phyloP scores from a whole-genome alignment of 78 protist species.

The Tieghemostelium lacteum region DNA sequence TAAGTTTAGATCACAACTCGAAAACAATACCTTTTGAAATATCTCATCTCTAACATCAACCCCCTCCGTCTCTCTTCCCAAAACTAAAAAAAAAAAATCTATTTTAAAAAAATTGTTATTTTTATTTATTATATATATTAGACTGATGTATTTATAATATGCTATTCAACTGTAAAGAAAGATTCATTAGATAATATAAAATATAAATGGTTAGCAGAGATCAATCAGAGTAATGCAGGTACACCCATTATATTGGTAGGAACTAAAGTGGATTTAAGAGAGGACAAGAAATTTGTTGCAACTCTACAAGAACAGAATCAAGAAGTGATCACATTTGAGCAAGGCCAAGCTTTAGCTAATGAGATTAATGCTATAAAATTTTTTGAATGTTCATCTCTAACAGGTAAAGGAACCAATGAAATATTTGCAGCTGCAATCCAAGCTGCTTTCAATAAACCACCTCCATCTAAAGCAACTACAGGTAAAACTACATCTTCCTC shows the following conservation, averaged over 20 bases:
- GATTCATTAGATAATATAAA: conserved; percentile 91
- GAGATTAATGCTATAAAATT: conserved; percentile 88
- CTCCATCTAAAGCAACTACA: conserved; percentile 6
- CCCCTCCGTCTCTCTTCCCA: no score
- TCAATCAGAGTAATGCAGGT: conserved; percentile 40
- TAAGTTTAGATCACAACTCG: not conserved
- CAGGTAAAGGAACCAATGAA: conserved; percentile 84
- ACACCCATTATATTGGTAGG: conserved; percentile 94
- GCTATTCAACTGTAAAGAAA: conserved; percentile 83
- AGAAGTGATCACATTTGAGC: conserved; percentile 57
- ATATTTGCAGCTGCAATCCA: conserved; percentile 58
- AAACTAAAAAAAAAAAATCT: not conserved
- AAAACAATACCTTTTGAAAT: no score
- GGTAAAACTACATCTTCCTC: not conserved
- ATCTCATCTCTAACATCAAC: no score
- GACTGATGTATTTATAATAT: conserved; percentile 83
- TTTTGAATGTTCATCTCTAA: conserved; percentile 96
- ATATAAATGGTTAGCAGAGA: conserved; percentile 70
- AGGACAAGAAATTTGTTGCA: conserved; percentile 59
- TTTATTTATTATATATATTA: not conserved
- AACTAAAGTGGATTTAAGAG: conserved; percentile 89
- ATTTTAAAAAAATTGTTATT: not conserved
- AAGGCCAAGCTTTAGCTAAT: conserved; percentile 62
- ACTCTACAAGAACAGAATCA: conserved; percentile 42
- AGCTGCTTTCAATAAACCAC: conserved; percentile 52